Evolutionary conservation across 2,329 filamentous ascomycete genomes (phyloP).

Genomic region (Thielaviopsis punctulata): DNA sequence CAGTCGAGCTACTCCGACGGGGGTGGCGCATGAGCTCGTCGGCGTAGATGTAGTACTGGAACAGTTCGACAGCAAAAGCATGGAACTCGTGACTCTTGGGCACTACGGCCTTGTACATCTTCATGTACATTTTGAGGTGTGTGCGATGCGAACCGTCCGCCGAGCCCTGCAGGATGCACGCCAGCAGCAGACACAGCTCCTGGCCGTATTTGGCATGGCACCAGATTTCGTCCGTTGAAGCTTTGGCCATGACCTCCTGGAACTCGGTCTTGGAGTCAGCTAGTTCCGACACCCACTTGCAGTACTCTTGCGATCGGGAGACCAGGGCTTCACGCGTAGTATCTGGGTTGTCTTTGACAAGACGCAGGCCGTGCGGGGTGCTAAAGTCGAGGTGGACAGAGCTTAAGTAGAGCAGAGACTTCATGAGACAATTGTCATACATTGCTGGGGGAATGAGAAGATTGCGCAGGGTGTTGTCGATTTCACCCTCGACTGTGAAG

Average conservation of each 20-base stretch:
- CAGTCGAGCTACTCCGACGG: slow-evolving; percentile 20
- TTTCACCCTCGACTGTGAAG: slow-evolving; percentile 64
- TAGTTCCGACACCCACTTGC: slow-evolving; percentile 20
- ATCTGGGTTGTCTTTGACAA: slow-evolving; percentile 32
- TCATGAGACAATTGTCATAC: slow-evolving; percentile 69
- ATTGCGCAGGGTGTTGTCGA: slow-evolving; percentile 71
- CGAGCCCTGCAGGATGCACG: slow-evolving; percentile 39
- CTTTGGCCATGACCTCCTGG: not conserved
- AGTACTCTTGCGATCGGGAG: slow-evolving; percentile 37
- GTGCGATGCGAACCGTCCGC: slow-evolving; percentile 54
- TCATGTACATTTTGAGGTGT: slow-evolving; percentile 60
- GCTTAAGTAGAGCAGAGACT: slow-evolving; percentile 70
- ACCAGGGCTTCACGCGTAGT: slow-evolving; percentile 30
- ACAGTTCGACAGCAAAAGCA: slow-evolving; percentile 55
- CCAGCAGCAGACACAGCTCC: slow-evolving; percentile 43
- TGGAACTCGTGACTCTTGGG: slow-evolving; percentile 48
- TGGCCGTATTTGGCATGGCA: slow-evolving; percentile 42
- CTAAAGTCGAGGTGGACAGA: slow-evolving; percentile 55
- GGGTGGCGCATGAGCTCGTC: slow-evolving; percentile 41
- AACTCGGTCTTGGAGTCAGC: slow-evolving; percentile 21
- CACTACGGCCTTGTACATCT: slow-evolving; percentile 46
- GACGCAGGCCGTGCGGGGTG: slow-evolving; percentile 36
- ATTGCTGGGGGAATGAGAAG: slow-evolving; percentile 70
- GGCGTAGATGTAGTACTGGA: slow-evolving; percentile 64
- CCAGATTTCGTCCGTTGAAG: not conserved